These are phyloP conservation scores for Hygrophoropsis aurantiaca DNA, from an alignment of 768 basidiomycete species.

Conservation along the genomic window DNA sequence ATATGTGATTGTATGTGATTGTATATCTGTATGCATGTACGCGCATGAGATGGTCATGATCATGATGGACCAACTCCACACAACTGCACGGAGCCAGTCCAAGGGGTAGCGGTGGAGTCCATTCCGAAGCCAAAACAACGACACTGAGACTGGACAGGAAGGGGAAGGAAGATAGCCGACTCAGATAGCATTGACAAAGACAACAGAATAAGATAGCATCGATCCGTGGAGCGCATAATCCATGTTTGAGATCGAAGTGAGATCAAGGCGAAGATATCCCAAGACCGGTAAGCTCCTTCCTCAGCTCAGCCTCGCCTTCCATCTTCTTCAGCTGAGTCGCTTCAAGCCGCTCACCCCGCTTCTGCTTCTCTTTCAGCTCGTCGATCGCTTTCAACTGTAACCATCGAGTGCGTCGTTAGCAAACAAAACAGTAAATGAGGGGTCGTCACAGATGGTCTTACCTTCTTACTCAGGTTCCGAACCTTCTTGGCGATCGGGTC, in stretches of 20 bases:
- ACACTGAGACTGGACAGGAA: too few relatives aligned
- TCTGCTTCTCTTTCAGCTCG: conserved; percentile 91
- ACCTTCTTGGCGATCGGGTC: conserved; percentile 91
- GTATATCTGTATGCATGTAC: too few relatives aligned
- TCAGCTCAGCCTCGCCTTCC: conserved; percentile 83
- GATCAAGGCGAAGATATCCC: conserved; percentile 16
- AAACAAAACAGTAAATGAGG: conserved; percentile 5
- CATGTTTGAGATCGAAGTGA: background rate
- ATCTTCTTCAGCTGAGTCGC: conserved; percentile 97
- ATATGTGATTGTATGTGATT: too few relatives aligned
- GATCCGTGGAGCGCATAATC: background rate
- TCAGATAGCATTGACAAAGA: too few relatives aligned
- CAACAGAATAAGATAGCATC: background rate
- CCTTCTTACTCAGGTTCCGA: conserved; percentile 95
- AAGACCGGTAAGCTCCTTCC: conserved; percentile 65
- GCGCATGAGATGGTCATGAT: too few relatives aligned
- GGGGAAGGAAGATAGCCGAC: too few relatives aligned
- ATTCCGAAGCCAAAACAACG: too few relatives aligned
- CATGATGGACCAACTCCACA: too few relatives aligned
- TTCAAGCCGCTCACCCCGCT: conserved; percentile 88
- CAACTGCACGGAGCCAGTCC: too few relatives aligned
- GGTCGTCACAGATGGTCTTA: too few relatives aligned
- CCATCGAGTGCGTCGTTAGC: conserved; percentile 4
- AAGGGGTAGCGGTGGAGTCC: too few relatives aligned
- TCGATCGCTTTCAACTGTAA: conserved; percentile 97